Conservation (phyloP, 2,329 filamentous ascomycete species). For the Didymella sp. region DNA sequence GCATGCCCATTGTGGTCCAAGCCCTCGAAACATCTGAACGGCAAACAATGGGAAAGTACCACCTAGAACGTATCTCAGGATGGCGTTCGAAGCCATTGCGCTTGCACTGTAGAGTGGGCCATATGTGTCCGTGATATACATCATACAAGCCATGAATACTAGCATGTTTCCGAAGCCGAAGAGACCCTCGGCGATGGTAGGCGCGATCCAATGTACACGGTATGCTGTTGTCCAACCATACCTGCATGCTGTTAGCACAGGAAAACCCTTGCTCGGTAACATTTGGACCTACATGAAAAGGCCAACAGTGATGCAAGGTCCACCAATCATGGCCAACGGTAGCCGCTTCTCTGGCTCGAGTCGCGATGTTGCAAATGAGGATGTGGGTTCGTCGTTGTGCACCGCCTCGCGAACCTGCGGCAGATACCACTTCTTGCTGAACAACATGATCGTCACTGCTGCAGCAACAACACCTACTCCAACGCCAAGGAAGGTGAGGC, state of each 20-base stretch:
- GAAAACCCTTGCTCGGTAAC: too few relatives aligned
- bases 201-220: slow-evolving; percentile 50
- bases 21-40: slow-evolving; percentile 52
- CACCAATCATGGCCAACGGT: slow-evolving; percentile 45
- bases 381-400: too few relatives aligned
- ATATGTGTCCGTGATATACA: slow-evolving; percentile 65
- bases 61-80: slow-evolving; percentile 63
- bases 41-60: slow-evolving; percentile 68
- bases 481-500: too few relatives aligned
- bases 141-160: slow-evolving; percentile 43
- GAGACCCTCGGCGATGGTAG: slow-evolving; percentile 45
- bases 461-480: too few relatives aligned
- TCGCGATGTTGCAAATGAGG: slow-evolving; percentile 18
- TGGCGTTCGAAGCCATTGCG: slow-evolving; percentile 65
- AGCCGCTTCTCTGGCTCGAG: slow-evolving; percentile 44
- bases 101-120: slow-evolving; percentile 64
- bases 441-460: too few relatives aligned
- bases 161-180: slow-evolving; percentile 36
- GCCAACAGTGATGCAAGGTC: slow-evolving; percentile 39
- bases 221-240: slow-evolving; percentile 48
- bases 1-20: slow-evolving; percentile 19
- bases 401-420: too few relatives aligned
- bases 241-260: neutral
- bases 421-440: too few relatives aligned
- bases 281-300: slow-evolving; percentile 44